Evolutionary conservation across 2,329 filamentous ascomycete species (phyloP).

Genomic region (Fusarium tanahbumbuense): DNA sequence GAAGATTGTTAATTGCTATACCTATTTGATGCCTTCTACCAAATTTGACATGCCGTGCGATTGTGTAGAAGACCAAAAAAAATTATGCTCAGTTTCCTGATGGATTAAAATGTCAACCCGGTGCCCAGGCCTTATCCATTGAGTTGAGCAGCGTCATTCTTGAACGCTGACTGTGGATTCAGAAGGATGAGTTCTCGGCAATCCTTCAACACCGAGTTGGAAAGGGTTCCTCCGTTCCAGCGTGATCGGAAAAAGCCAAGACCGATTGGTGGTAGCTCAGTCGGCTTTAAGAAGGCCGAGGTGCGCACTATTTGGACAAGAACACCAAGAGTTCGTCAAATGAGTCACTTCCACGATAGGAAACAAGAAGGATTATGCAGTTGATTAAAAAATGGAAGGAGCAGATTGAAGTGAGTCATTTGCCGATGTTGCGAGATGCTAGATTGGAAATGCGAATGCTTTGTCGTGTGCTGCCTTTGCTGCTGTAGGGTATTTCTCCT

Average conservation of each 20-base stretch:
- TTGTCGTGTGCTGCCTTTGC: not conserved
- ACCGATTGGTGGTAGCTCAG: not conserved
- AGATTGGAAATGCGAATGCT: not conserved
- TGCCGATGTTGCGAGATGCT: not conserved
- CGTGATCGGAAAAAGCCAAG: not conserved
- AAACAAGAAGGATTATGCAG: not conserved
- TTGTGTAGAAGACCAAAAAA: too few relatives aligned
- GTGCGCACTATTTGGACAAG: not conserved
- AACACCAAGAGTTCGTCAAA: not conserved
- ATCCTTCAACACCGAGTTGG: not conserved
- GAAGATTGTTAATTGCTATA: not conserved
- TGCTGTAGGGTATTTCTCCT: not conserved
- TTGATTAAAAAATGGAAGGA: not conserved
- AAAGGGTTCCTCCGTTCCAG: not conserved
- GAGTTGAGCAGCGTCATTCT: too few relatives aligned
- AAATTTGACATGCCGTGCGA: too few relatives aligned
- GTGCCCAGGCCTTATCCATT: too few relatives aligned
- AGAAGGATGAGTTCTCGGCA: not conserved
- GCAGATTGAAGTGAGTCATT: not conserved
- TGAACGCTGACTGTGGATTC: not conserved
- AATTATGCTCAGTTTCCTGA: too few relatives aligned
- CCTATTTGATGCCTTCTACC: not conserved
- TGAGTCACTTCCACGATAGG: slow-evolving; percentile 8
- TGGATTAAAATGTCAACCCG: too few relatives aligned
- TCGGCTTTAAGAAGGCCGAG: slow-evolving; percentile 14